These are phyloP conservation scores for Tetraselmis chui DNA, from an alignment of 139 green algal species.

Conservation along the genomic window DNA sequence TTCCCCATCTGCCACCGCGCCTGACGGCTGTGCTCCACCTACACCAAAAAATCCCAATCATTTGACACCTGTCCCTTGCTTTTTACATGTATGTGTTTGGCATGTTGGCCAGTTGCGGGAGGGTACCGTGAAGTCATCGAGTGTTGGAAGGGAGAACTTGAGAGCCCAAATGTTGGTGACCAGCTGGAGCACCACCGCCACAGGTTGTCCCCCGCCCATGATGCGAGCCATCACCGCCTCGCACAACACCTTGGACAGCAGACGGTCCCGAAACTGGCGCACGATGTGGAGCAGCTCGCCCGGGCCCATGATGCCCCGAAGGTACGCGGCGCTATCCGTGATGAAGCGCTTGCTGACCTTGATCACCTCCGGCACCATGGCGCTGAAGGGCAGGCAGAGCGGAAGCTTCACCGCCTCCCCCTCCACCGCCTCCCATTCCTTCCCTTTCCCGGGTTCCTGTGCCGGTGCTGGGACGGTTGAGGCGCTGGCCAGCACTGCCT, in stretches of 20 bases:
- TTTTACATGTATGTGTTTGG: too few species aligned
- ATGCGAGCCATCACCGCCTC: not conserved
- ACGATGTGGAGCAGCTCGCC: not conserved
- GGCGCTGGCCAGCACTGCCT: not conserved
- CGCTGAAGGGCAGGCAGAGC: not conserved
- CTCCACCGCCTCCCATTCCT: not conserved
- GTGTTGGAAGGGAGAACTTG: not conserved
- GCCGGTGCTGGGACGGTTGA: too few species aligned
- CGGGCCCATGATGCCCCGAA: not conserved
- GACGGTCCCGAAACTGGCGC: not conserved
- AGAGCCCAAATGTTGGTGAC: not conserved
- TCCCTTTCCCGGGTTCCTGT: too few species aligned
- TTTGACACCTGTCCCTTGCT: too few species aligned
- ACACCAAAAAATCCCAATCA: too few species aligned
- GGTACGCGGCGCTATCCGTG: not conserved
- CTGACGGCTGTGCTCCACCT: not conserved
- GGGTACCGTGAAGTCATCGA: not conserved
- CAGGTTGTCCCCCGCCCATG: not conserved
- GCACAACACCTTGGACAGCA: not conserved
- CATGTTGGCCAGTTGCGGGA: too few species aligned
- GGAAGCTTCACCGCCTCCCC: not conserved
- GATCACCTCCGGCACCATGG: not conserved
- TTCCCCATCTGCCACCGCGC: not conserved
- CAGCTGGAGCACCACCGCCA: not conserved
- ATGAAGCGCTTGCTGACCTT: not conserved